Base-by-base conservation (phyloP, 169 alveolate species). In the Neospora caninum region DNA sequence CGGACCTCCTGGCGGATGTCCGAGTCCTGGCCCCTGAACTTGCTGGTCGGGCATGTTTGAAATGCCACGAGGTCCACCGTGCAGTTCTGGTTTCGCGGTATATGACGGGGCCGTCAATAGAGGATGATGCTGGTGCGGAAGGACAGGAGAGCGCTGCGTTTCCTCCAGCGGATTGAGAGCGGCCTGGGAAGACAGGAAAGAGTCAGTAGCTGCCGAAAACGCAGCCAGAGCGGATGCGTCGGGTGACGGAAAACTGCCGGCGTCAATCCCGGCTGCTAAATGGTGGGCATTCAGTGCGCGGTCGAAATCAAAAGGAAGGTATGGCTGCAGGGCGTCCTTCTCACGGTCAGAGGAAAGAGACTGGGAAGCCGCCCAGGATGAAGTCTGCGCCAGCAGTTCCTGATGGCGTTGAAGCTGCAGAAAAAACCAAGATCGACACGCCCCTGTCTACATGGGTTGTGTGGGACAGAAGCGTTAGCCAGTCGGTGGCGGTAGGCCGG, bases 371-470 rank as follows among this genome's bases (percentile, higher is more conserved):
- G 87, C 87, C 87, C 87, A 78, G 41, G 87, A 34, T 22, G 87
- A 78, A 9, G 87, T 34, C 27, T 78, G 87, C 10, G 42, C 34
- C 87, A 78, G 87, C 53, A 78, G 87, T 34, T 78, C 87, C n/a
- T 78, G 87, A 0, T 78, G 87, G 53, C 45, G 87, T 39, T 78
- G 87, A 42, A 78, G 87, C 87, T 78, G 87, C 87, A 34, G 43
- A 78, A 25, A 29, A 16, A 64, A 27, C 36, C 29, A 29, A 64
- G 25, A n/a, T 4, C 0, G 78, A 0, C 78, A 64, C 36, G 2
- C 18, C 58, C 18, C 58, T 0, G 6, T 13, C 18, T 49, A 49
- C 58, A 1, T 13, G 18, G 27, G 18, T 0, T 49, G 58, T 49
- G 58, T 13, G 9, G 16, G 58, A 49, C 27, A 22, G 58, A 49